These are phyloP conservation scores for Filobasidium floriforme DNA, from an alignment of 768 basidiomycete genomes.

Conservation along the genomic window DNA sequence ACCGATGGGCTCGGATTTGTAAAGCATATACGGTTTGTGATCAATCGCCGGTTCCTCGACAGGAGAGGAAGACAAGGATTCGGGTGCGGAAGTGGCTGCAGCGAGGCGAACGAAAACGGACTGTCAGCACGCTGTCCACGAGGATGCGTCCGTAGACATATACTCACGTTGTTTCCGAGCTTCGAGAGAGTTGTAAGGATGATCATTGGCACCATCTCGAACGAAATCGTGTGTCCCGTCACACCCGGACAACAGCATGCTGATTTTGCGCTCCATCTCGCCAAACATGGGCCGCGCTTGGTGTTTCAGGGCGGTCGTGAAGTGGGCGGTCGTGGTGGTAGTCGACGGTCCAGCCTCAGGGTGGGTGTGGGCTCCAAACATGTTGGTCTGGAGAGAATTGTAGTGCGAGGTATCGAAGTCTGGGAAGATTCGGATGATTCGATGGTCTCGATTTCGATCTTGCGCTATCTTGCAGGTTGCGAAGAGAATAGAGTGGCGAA, in stretches of 20 bases:
- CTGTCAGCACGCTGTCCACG: background rate
- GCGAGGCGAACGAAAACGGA: background rate
- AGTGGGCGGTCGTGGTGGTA: background rate
- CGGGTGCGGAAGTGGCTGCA: background rate
- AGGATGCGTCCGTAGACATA: background rate
- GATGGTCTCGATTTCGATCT: too few species aligned
- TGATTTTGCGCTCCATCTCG: slow-evolving; percentile 7
- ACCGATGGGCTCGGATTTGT: background rate
- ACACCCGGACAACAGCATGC: background rate
- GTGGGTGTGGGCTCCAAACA: background rate
- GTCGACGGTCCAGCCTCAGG: background rate
- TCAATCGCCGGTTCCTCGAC: background rate
- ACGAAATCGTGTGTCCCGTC: slow-evolving; percentile 11
- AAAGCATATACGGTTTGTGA: background rate
- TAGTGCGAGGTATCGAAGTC: too few species aligned
- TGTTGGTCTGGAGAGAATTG: background rate
- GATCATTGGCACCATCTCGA: background rate
- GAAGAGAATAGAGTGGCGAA: background rate
- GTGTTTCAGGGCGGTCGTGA: background rate
- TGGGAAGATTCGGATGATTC: too few species aligned
- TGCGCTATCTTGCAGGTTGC: too few species aligned
- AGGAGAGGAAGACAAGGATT: background rate
- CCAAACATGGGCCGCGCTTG: background rate
- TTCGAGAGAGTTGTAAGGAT: background rate
- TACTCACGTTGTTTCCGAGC: background rate